phyloP scores from a whole-genome alignment of 768 basidiomycete species.

The Pulveroboletus sp. region DNA sequence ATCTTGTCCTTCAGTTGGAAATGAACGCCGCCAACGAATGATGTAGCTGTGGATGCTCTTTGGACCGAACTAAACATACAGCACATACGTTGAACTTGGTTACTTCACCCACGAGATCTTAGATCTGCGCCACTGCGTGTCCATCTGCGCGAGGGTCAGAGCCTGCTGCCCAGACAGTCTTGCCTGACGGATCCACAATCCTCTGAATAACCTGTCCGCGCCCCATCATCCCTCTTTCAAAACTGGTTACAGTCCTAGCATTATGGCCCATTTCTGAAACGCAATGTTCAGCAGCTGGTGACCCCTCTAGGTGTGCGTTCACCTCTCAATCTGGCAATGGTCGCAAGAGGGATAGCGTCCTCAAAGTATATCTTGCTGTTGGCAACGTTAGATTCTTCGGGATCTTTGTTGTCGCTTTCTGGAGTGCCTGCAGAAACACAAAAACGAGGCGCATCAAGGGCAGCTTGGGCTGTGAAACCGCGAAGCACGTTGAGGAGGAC shows the following conservation, averaged over 20 bases:
- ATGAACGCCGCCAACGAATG: slow-evolving; percentile 54
- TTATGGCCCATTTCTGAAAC: slow-evolving; percentile 83
- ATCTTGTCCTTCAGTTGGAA: slow-evolving; percentile 43
- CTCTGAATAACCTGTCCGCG: slow-evolving; percentile 90
- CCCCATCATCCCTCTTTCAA: slow-evolving; percentile 62
- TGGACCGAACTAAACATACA: not conserved
- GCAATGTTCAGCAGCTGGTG: not conserved
- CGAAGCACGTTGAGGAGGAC: slow-evolving; percentile 87
- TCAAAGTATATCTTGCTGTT: slow-evolving; percentile 89
- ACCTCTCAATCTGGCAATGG: slow-evolving; percentile 67
- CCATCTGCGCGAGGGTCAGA: slow-evolving; percentile 88
- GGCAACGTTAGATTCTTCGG: slow-evolving; percentile 50
- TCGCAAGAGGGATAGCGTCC: slow-evolving; percentile 64
- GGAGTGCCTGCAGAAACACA: slow-evolving; percentile 87
- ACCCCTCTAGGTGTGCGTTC: slow-evolving; percentile 13
- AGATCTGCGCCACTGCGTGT: slow-evolving; percentile 83
- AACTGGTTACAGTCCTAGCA: slow-evolving; percentile 57
- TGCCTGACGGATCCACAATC: slow-evolving; percentile 57
- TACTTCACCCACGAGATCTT: slow-evolving; percentile 8
- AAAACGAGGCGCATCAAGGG: slow-evolving; percentile 92
- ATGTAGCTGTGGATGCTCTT: slow-evolving; percentile 40
- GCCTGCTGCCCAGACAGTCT: slow-evolving; percentile 90
- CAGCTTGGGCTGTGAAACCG: slow-evolving; percentile 82
- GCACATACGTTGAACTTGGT: slow-evolving; percentile 3
- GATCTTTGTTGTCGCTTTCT: slow-evolving; percentile 42